phyloP scores from a whole-genome alignment of 148 eudicot species.

The Chenopodium album region DNA sequence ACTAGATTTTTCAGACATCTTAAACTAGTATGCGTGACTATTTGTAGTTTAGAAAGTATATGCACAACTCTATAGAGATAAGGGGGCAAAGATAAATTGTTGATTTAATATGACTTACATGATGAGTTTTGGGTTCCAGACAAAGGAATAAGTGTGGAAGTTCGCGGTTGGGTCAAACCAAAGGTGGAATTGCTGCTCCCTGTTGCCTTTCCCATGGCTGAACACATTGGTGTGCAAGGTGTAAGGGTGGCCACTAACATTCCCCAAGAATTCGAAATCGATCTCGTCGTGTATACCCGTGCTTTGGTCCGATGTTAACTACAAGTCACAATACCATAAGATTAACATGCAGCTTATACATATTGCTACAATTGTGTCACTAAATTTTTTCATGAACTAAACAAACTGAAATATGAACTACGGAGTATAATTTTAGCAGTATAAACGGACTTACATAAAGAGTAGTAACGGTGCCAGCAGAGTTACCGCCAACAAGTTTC shows the following conservation, averaged over 20 bases:
- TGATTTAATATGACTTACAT: conserved; percentile 19
- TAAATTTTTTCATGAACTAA: too few relatives aligned
- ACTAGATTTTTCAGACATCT: too few relatives aligned
- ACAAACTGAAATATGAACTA: too few relatives aligned
- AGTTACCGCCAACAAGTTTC: conserved; percentile 46
- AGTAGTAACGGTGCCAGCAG: conserved; percentile 55
- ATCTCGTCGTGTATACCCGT: conserved; percentile 38
- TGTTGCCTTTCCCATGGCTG: conserved; percentile 45
- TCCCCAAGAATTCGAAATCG: conserved; percentile 48
- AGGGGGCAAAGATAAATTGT: too few relatives aligned
- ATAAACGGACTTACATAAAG: conserved; percentile 15
- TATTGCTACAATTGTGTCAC: not conserved
- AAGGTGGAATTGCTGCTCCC: conserved; percentile 51
- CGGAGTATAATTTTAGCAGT: too few relatives aligned
- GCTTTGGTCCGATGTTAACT: conserved; percentile 40
- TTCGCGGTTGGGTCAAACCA: conserved; percentile 49
- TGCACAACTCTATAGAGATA: too few relatives aligned
- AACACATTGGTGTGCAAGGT: conserved; percentile 47
- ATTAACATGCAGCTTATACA: not conserved
- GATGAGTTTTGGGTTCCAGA: conserved; percentile 32
- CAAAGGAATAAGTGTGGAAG: conserved; percentile 38
- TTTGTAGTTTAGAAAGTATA: too few relatives aligned
- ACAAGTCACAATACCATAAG: conserved; percentile 4
- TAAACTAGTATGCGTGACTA: too few relatives aligned
- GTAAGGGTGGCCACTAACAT: conserved; percentile 43